Conservation (phyloP, 768 basidiomycete species). For the Mycena leptocephala region DNA sequence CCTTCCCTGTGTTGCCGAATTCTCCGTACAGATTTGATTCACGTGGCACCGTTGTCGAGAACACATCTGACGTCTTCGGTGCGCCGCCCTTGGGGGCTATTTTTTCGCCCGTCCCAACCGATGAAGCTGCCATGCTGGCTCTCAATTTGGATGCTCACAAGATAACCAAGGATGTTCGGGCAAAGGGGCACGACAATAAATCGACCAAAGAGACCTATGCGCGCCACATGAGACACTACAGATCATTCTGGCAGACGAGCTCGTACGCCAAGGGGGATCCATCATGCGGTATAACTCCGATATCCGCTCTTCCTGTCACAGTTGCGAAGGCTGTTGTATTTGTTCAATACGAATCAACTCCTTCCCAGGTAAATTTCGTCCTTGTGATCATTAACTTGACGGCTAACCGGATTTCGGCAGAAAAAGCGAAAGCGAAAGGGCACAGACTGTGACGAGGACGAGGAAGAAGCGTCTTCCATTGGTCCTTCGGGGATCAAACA, state of each 20-base stretch:
- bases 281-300: not conserved
- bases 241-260: not conserved
- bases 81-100: not conserved
- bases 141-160: too few relatives aligned
- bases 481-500: not conserved
- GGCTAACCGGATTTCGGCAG: not conserved
- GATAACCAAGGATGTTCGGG: too few relatives aligned
- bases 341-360: constrained; percentile 41
- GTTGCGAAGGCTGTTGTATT: constrained; percentile 39
- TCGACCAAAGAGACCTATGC: not conserved
- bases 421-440: constrained; percentile 3
- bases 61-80: not conserved
- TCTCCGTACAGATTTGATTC: not conserved
- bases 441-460: not conserved
- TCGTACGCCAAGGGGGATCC: not conserved
- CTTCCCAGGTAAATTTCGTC: constrained; percentile 36
- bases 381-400: not conserved
- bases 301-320: constrained; percentile 39
- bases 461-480: not conserved
- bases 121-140: not conserved
- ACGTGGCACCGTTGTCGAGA: not conserved
- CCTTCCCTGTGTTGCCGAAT: not conserved
- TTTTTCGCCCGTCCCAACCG: not conserved
- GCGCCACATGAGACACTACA: not conserved
- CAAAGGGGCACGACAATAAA: too few relatives aligned